phyloP scores from a whole-genome alignment of 176 grass and related monocot genomes.

The Musa troglodytarum region DNA sequence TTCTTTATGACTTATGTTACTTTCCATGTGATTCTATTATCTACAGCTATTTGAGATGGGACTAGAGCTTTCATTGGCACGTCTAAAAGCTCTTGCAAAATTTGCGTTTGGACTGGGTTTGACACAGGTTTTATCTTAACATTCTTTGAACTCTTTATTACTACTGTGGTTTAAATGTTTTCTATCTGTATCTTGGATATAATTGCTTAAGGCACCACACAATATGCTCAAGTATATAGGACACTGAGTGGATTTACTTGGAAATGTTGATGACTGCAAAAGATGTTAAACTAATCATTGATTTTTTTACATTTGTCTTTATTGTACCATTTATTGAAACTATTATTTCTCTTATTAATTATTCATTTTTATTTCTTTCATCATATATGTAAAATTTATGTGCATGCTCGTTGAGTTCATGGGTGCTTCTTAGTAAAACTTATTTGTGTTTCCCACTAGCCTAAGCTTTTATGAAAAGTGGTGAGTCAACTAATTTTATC shows the following conservation, averaged over 20 bases:
- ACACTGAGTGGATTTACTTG: not conserved
- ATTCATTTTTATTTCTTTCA: not conserved
- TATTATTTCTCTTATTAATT: not conserved
- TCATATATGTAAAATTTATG: not conserved
- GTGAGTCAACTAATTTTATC: too few species aligned
- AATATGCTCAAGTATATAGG: not conserved
- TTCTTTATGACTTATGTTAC: not conserved
- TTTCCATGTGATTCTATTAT: not conserved
- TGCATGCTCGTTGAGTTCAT: too few species aligned
- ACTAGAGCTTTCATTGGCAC: conserved; percentile 82
- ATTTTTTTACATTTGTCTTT: not conserved
- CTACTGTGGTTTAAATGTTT: not conserved
- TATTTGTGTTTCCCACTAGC: not conserved
- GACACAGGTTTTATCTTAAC: conserved; percentile 47
- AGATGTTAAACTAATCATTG: not conserved
- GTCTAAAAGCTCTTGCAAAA: conserved; percentile 88
- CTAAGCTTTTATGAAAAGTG: not conserved
- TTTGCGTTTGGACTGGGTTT: conserved; percentile 95
- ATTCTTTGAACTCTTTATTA: not conserved
- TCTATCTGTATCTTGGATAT: not conserved
- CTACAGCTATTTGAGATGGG: conserved; percentile 98
- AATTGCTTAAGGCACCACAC: not conserved
- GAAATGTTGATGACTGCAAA: not conserved
- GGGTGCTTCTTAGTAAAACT: not conserved
- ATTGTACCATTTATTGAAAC: not conserved